Evolutionary conservation across 2,329 filamentous ascomycete genomes (phyloP).

Genomic region (Teratosphaeria viscida): DNA sequence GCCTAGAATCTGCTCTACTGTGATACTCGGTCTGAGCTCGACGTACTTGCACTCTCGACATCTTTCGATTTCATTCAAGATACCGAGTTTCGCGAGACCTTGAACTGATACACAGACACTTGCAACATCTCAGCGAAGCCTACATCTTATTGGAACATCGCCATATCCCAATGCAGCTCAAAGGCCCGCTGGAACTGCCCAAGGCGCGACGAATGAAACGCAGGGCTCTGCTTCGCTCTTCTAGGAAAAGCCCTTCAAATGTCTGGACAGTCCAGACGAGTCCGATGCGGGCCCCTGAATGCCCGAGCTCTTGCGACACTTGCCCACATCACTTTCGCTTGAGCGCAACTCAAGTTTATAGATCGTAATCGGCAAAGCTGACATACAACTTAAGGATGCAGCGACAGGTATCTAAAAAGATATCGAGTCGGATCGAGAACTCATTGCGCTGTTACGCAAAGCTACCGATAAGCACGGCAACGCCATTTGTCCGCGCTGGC

Average conservation of each 20-base stretch:
- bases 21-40: neutral
- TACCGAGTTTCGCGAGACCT: neutral
- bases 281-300: neutral
- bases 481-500: neutral
- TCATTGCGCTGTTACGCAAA: neutral
- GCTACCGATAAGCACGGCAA: neutral
- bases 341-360: neutral
- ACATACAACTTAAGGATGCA: neutral
- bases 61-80: neutral
- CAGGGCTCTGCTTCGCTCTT: neutral
- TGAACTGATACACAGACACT: neutral
- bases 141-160: neutral
- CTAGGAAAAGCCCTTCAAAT: neutral
- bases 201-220: neutral
- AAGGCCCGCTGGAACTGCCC: neutral
- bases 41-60: neutral
- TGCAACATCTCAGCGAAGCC: neutral
- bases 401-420: neutral
- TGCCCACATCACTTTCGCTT: neutral
- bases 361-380: neutral
- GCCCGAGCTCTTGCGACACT: neutral
- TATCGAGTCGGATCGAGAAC: neutral
- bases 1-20: neutral
- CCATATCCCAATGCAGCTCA: too few relatives aligned
- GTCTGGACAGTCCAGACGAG: neutral